Percentiles rank a stretch among this genome's conserved stretches.
phyloP scores from a whole-genome alignment of 306 rosid species.

The Fragaria ananassa region DNA sequence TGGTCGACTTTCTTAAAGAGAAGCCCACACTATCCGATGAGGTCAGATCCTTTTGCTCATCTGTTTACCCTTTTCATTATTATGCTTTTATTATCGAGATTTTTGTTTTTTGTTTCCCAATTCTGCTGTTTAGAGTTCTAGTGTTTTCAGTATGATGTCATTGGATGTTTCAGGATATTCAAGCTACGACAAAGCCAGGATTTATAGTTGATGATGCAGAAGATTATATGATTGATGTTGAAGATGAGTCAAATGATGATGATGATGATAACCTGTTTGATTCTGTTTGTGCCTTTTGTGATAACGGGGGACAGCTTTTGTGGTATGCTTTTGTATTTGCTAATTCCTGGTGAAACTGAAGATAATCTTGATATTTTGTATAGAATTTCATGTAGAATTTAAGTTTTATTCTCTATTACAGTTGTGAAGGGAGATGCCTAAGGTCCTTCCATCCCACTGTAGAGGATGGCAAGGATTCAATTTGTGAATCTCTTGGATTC shows the following conservation, averaged over 20 bases:
- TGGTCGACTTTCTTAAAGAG: conserved; percentile 47
- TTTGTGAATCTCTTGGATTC: conserved; percentile 69
- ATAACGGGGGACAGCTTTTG: conserved; percentile 72
- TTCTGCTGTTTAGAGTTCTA: conserved; percentile 16
- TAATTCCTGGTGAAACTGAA: background rate
- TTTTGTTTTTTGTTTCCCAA: background rate
- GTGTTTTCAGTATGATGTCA: conserved; percentile 16
- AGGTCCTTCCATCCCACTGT: conserved; percentile 80
- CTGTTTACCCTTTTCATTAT: conserved; percentile 13
- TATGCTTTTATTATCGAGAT: background rate
- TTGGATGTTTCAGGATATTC: conserved; percentile 50
- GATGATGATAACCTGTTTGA: conserved; percentile 66
- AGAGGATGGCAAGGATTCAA: conserved; percentile 56
- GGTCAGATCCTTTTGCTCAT: conserved; percentile 41
- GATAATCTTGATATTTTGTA: background rate
- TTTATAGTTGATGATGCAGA: conserved; percentile 69
- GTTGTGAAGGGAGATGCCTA: conserved; percentile 95
- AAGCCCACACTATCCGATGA: conserved; percentile 43
- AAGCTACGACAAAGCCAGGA: conserved; percentile 47
- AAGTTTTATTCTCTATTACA: conserved; percentile 28
- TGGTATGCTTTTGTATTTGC: conserved; percentile 46
- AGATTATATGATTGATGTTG: conserved; percentile 42
- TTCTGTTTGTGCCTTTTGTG: conserved; percentile 86
- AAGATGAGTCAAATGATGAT: conserved; percentile 56
- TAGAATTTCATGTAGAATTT: background rate